phyloP scores from a whole-genome alignment of 2,329 filamentous ascomycete genomes.

The Xylaria sp. region DNA sequence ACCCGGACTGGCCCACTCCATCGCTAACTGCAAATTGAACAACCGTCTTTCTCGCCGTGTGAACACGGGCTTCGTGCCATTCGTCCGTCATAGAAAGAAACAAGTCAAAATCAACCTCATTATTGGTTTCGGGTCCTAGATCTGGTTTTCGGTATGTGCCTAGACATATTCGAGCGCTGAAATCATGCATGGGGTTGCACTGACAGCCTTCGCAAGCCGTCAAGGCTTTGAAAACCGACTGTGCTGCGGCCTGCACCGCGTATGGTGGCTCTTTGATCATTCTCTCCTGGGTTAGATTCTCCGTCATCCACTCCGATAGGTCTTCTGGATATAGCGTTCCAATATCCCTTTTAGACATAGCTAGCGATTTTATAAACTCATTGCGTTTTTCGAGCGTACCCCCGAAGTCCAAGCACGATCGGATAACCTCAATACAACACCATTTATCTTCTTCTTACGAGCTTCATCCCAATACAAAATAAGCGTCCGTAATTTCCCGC shows the following conservation, averaged over 20 bases:
- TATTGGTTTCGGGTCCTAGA: not conserved
- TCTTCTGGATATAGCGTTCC: slow-evolving; percentile 2
- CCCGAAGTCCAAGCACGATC: not conserved
- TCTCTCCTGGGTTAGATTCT: not conserved
- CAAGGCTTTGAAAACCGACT: not conserved
- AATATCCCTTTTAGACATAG: not conserved
- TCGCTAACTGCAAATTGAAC: slow-evolving; percentile 2
- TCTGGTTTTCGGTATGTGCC: slow-evolving; percentile 1
- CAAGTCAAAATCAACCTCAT: not conserved
- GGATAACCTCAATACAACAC: not conserved
- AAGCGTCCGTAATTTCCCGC: not conserved
- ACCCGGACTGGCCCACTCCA: not conserved
- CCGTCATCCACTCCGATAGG: not conserved
- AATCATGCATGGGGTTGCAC: not conserved
- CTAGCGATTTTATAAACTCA: not conserved
- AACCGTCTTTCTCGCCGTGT: not conserved
- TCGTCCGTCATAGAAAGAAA: slow-evolving; percentile 1
- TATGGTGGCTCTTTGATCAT: not conserved
- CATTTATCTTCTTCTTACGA: not conserved
- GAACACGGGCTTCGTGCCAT: not conserved
- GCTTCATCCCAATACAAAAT: not conserved
- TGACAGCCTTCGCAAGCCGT: not conserved
- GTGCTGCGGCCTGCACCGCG: not conserved
- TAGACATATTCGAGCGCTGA: not conserved
- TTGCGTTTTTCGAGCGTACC: not conserved